phyloP scores from a whole-genome alignment of 768 basidiomycete genomes.

The Rubroboletus satanas region DNA sequence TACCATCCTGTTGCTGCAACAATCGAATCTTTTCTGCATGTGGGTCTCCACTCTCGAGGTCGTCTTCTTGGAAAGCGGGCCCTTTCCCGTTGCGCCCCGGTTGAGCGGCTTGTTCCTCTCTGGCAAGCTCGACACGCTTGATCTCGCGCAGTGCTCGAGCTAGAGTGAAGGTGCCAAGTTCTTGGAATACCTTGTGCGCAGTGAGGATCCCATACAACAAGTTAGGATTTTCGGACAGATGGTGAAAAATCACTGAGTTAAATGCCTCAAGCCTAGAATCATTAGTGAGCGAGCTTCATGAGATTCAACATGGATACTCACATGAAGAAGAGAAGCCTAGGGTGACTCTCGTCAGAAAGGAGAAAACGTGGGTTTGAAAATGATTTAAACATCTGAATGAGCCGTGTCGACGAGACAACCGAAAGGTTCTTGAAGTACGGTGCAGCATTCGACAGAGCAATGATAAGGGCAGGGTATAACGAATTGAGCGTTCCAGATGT shows the following conservation, averaged over 20 bases:
- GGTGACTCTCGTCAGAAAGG: constrained; percentile 92
- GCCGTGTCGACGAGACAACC: constrained; percentile 74
- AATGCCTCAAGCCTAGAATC: constrained; percentile 78
- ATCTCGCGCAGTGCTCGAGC: constrained; percentile 83
- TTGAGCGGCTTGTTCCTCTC: constrained; percentile 58
- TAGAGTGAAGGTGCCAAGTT: constrained; percentile 89
- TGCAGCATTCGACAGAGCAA: constrained; percentile 83
- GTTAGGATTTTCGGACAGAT: constrained; percentile 82
- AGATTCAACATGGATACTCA: constrained; percentile 32
- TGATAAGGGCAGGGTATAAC: constrained; percentile 89
- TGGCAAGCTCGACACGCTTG: constrained; percentile 63
- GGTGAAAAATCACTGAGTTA: constrained; percentile 76
- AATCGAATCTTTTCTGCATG: constrained; percentile 62
- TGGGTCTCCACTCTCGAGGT: constrained; percentile 26
- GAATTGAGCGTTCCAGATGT: constrained; percentile 79
- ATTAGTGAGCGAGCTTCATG: not conserved
- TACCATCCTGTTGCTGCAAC: constrained; percentile 49
- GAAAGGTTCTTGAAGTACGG: constrained; percentile 82
- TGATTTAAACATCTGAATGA: constrained; percentile 86
- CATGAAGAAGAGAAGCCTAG: constrained; percentile 89
- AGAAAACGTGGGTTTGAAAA: constrained; percentile 89
- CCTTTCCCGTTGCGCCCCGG: constrained; percentile 25
- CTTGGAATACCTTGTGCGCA: constrained; percentile 81
- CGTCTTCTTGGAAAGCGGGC: constrained; percentile 13
- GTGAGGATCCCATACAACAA: constrained; percentile 82